Conservation (phyloP, 179 eudicot genomes). For the Nepenthes alata region DNA sequence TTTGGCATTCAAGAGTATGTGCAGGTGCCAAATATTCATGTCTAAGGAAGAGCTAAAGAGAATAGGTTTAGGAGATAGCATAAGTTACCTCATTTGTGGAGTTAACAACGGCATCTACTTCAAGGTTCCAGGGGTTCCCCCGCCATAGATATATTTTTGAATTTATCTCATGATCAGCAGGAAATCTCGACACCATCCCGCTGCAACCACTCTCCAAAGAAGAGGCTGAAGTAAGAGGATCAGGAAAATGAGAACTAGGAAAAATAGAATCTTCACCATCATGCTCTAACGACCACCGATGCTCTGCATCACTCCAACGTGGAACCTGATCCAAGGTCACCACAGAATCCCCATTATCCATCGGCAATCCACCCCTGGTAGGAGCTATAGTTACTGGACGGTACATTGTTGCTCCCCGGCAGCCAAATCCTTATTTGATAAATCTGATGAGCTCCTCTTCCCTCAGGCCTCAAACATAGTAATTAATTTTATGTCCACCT, state of each 20-base stretch:
- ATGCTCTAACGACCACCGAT: conserved; percentile 39
- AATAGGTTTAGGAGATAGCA: background rate
- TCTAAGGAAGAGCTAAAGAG: background rate
- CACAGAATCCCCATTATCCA: conserved; percentile 59
- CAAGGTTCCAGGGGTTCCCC: conserved; percentile 95
- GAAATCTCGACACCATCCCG: conserved; percentile 64
- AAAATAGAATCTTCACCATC: conserved; percentile 49
- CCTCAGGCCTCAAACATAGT: no score
- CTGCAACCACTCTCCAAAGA: conserved; percentile 48
- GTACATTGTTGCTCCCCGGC: conserved; percentile 36
- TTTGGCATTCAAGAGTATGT: no score
- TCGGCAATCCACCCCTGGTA: conserved; percentile 56
- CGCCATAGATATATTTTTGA: conserved; percentile 89
- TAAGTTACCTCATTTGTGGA: conserved; percentile 75
- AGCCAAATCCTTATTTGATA: no score
- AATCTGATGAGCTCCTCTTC: no score
- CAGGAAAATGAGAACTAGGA: conserved; percentile 47
- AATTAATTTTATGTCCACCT: no score
- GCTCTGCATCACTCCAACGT: conserved; percentile 79
- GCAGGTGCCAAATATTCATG: no score
- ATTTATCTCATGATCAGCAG: conserved; percentile 78
- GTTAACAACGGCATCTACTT: conserved; percentile 96
- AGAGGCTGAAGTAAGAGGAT: conserved; percentile 67
- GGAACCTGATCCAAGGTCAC: conserved; percentile 94
- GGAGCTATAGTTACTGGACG: conserved; percentile 39